These are phyloP conservation scores for Mycena polygramma DNA, from an alignment of 768 basidiomycete species.

Conservation along the genomic window DNA sequence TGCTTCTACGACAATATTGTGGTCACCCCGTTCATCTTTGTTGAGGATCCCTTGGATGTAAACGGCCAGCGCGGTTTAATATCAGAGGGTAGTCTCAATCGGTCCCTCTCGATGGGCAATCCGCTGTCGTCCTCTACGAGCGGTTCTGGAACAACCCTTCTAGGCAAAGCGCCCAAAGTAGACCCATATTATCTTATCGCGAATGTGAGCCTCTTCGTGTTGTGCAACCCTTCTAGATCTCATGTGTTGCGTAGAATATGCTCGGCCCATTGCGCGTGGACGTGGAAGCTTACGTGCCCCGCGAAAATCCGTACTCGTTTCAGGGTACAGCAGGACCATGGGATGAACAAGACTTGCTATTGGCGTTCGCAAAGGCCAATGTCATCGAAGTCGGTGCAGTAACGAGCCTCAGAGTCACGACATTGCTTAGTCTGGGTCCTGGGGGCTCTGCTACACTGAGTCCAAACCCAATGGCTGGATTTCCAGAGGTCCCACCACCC, in stretches of 20 bases:
- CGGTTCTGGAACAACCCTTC: conserved; percentile 51
- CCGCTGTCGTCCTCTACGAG: conserved; percentile 38
- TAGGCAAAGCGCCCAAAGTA: conserved; percentile 76
- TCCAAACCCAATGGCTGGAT: conserved; percentile 37
- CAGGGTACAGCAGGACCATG: conserved; percentile 75
- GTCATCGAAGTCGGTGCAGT: conserved; percentile 67
- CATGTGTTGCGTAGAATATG: conserved; percentile 61
- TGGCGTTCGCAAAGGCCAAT: conserved; percentile 71
- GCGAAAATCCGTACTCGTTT: conserved; percentile 74
- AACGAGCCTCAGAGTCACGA: conserved; percentile 52
- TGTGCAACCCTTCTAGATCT: conserved; percentile 2
- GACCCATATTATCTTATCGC: conserved; percentile 95
- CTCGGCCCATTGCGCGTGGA: conserved; percentile 78
- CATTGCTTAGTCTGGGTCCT: conserved; percentile 54
- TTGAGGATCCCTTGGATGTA: conserved; percentile 88
- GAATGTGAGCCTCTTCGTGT: conserved; percentile 62
- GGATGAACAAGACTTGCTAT: conserved; percentile 75
- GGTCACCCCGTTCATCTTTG: conserved; percentile 96
- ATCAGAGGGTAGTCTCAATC: conserved; percentile 54
- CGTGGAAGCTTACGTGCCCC: conserved; percentile 69
- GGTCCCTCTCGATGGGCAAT: conserved; percentile 55
- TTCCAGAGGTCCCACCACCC: conserved; percentile 42
- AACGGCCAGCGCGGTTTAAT: conserved; percentile 67
- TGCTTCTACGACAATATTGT: conserved; percentile 98
- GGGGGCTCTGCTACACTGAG: conserved; percentile 47